These are phyloP conservation scores for Ammopiptanthus mongolicus DNA, from an alignment of 306 rosid species.

Conservation along the genomic window DNA sequence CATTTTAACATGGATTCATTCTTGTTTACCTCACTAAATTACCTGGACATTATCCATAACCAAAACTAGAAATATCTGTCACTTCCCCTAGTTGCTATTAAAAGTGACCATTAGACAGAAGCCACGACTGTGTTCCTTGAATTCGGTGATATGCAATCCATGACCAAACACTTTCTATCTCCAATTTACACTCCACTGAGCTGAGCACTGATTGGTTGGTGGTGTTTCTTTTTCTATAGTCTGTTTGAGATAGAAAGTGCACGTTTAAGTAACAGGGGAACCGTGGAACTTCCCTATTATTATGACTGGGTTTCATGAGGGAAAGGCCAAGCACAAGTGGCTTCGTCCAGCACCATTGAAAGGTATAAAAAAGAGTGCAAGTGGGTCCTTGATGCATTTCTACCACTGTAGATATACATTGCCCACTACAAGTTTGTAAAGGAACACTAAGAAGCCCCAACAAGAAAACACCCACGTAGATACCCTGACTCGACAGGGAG, in stretches of 20 bases:
- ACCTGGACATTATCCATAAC: background rate
- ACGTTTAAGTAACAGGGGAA: constrained; percentile 2
- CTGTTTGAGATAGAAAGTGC: background rate
- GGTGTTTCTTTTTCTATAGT: constrained; percentile 10
- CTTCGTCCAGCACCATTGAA: constrained; percentile 13
- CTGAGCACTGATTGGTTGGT: constrained; percentile 26
- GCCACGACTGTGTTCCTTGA: constrained; percentile 14
- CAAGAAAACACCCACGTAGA: constrained; percentile 47
- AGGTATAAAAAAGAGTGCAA: constrained; percentile 19
- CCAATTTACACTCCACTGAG: constrained; percentile 29
- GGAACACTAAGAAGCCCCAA: constrained; percentile 34
- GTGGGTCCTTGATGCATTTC: constrained; percentile 30
- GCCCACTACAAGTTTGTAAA: constrained; percentile 20
- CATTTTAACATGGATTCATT: background rate
- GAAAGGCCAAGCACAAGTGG: constrained; percentile 23
- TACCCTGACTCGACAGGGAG: constrained; percentile 25
- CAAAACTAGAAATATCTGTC: constrained; percentile 3
- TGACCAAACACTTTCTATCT: constrained; percentile 15
- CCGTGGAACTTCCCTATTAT: constrained; percentile 10
- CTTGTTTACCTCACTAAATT: background rate
- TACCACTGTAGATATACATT: constrained; percentile 1
- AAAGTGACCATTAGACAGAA: constrained; percentile 9
- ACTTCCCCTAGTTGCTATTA: background rate
- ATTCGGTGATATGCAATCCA: constrained; percentile 9
- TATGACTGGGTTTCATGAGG: background rate